A percentile compares a stretch with the other conserved stretches of the same genome.
phyloP scores from a whole-genome alignment of 2,329 filamentous ascomycete species.

The Venturia oleaginea region DNA sequence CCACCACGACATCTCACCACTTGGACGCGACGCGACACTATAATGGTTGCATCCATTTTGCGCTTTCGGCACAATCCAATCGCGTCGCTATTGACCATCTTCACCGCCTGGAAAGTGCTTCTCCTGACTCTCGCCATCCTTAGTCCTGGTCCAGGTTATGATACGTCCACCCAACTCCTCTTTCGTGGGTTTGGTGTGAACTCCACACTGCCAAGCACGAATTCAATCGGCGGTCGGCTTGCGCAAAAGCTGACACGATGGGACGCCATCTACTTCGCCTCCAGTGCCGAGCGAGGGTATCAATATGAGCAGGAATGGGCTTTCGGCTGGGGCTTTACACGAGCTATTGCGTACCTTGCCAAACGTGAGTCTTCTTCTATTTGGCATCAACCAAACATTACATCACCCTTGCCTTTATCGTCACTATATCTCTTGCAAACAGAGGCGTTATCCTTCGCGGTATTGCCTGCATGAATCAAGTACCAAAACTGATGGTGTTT shows the following conservation, averaged over 20 bases:
- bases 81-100: constrained; percentile 30
- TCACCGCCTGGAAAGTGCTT: constrained; percentile 57
- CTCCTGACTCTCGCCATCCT: constrained; percentile 53
- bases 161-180: constrained; percentile 59
- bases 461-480: not conserved
- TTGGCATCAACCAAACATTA: not conserved
- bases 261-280: constrained; percentile 72
- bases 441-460: not conserved
- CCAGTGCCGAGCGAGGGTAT: constrained; percentile 54
- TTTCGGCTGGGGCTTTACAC: constrained; percentile 54
- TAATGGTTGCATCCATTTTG: not conserved
- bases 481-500: not conserved
- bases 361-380: constrained; percentile 28
- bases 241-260: constrained; percentile 58
- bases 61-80: not conserved
- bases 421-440: not conserved
- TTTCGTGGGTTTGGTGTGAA: constrained; percentile 3
- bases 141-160: constrained; percentile 57
- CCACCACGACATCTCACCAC: not conserved
- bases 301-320: constrained; percentile 80
- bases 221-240: constrained; percentile 25
- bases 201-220: constrained; percentile 16
- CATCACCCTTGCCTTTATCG: not conserved
- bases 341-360: constrained; percentile 32
- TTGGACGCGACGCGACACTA: not conserved